These are phyloP conservation scores for Neolecta irregularis DNA, from an alignment of 1,139 yeast species.

Conservation along the genomic window DNA sequence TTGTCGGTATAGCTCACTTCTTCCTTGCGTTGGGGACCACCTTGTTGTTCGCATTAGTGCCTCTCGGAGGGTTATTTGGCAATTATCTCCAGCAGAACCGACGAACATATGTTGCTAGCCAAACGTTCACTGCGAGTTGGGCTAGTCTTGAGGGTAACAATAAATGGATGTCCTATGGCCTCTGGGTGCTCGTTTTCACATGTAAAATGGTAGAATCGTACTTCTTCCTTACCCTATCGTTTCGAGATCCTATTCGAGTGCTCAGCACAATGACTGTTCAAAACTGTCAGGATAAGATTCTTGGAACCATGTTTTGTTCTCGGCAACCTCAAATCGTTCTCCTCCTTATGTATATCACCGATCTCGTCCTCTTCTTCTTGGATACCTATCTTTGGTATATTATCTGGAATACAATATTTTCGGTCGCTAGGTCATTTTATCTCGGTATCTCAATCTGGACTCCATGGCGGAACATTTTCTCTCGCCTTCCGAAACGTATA, in stretches of 20 bases:
- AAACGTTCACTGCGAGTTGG: conserved; percentile 89
- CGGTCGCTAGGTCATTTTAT: conserved; percentile 94
- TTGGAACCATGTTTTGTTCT: conserved; percentile 53
- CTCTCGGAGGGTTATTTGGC: conserved; percentile 91
- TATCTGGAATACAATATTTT: conserved; percentile 82
- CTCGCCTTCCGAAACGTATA: conserved; percentile 95
- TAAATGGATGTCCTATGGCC: conserved; percentile 89
- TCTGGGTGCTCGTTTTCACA: conserved; percentile 77
- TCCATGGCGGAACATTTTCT: conserved; percentile 97
- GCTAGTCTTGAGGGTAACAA: conserved; percentile 69
- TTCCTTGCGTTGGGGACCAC: conserved; percentile 75
- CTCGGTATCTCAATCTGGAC: conserved; percentile 96
- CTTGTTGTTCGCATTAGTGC: conserved; percentile 82
- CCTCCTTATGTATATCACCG: conserved; percentile 85
- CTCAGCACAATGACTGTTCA: conserved; percentile 44
- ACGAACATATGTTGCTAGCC: conserved; percentile 82
- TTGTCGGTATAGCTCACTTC: conserved; percentile 77
- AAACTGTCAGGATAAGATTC: conserved; percentile 89
- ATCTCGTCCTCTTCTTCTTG: conserved; percentile 85
- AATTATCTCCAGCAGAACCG: conserved; percentile 80
- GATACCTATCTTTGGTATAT: conserved; percentile 99
- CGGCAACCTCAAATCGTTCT: conserved; percentile 78
- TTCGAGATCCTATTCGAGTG: conserved; percentile 86
- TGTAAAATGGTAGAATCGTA: conserved; percentile 86
- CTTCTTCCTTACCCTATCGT: conserved; percentile 74